These are phyloP conservation scores for Bimuria novae-zelandiae DNA, from an alignment of 2,329 filamentous ascomycete genomes.

Conservation along the genomic window DNA sequence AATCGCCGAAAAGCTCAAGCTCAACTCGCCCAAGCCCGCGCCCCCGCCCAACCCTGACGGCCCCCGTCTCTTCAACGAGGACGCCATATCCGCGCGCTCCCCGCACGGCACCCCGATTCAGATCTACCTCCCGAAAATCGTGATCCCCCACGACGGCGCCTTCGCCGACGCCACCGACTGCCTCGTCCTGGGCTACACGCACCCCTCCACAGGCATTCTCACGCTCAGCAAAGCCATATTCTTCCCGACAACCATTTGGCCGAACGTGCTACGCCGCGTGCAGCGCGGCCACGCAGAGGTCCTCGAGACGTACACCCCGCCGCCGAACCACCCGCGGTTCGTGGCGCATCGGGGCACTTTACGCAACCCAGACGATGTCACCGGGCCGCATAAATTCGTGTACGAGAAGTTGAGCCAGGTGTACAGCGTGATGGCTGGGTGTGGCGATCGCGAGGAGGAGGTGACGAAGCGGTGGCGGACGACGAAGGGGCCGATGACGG, in stretches of 20 bases:
- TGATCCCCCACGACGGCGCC: constrained; percentile 17
- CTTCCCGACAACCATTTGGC: constrained; percentile 27
- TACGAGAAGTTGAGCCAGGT: constrained; percentile 28
- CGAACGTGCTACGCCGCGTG: constrained; percentile 21
- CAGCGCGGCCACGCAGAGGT: constrained; percentile 15
- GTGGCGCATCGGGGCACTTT: not conserved
- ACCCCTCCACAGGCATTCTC: constrained; percentile 13
- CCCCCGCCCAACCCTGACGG: not conserved
- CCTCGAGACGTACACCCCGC: constrained; percentile 28
- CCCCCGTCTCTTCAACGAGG: not conserved
- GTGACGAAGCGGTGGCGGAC: constrained; percentile 39
- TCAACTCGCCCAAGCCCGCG: not conserved
- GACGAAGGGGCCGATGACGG: constrained; percentile 26
- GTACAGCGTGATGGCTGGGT: constrained; percentile 21
- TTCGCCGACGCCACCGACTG: constrained; percentile 29
- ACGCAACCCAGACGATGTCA: not conserved
- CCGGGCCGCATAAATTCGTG: constrained; percentile 17
- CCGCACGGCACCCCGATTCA: constrained; percentile 29
- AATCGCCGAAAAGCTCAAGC: not conserved
- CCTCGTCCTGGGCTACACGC: constrained; percentile 31
- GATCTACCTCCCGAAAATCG: constrained; percentile 33
- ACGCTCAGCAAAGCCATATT: constrained; percentile 29
- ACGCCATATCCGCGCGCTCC: not conserved
- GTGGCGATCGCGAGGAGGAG: constrained; percentile 23
- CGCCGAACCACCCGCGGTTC: constrained; percentile 6